Evolutionary conservation across 1,284 basidiomycete genomes (phyloP), one percentile per base, ranked within the genome.

Genomic region (Sporisorium exsertum): DNA sequence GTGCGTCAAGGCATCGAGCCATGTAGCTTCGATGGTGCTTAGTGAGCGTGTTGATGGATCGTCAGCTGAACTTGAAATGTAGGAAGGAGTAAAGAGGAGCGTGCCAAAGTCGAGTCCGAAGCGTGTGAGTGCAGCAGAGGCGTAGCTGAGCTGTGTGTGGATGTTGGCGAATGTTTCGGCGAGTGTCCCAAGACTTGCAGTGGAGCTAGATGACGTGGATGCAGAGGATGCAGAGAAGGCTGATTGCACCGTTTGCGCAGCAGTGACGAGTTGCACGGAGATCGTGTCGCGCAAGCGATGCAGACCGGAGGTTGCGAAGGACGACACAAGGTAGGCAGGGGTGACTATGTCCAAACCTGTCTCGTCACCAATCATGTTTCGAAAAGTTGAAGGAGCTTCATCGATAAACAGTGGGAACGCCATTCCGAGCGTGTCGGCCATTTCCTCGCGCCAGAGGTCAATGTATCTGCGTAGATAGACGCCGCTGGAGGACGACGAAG

Each of bases 351-450:
- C 33, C 20, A 33, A 2, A 3, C n/a, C 27, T 24, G n/a, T n/a
- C 22, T 1, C 29, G 20, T 18, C 24, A 13, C 8, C 24, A 15
- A 9, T 13, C 24, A 26, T 33, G 13, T 2, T 20, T 16, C n/a
- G 20, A 24, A 42, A n/a, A 12, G 12, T 3, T 13, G 42, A 20
- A 16, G 54, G 13, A 22, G 60, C n/a, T 6, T 89, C 89, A 70
- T 93, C 92, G 55, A 95, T 89, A 86, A 98, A 97, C 70, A 97
- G 94, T 43, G 94, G 91, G 2, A 91, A 90, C 80, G 91, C 97
- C 85, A 97, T 94, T 18, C 91, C 92, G 74, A 96, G 89, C 78
- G 95, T 91, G 84, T 98, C 95, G 86, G 95, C 92, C 26, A 95
- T 91, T 58, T 93, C 91, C 86, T 97, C 95, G 53, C 95, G 89